Evolutionary conservation across 2,329 filamentous ascomycete genomes (phyloP).

Genomic region (Fusarium protoensiforme): DNA sequence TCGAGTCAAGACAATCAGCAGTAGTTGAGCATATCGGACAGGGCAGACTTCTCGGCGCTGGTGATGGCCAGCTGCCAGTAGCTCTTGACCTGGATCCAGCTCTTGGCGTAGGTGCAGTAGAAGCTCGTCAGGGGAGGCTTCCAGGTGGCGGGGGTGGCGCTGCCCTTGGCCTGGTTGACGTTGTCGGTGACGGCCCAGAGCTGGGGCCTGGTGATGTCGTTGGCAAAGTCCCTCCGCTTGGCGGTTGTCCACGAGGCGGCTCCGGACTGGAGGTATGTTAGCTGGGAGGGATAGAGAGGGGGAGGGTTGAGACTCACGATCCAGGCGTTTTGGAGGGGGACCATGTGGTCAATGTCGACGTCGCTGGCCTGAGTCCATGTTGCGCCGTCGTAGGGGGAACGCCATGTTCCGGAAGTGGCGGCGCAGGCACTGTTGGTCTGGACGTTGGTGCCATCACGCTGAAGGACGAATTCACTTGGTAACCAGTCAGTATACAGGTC

Average conservation of each 20-base stretch:
- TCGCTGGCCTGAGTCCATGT: conserved; percentile 76
- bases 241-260: conserved; percentile 77
- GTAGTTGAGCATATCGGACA: conserved; percentile 57
- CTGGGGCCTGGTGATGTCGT: conserved; percentile 80
- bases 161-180: conserved; percentile 80
- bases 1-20: conserved; percentile 37
- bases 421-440: conserved; percentile 68
- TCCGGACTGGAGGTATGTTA: conserved; percentile 65
- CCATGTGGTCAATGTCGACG: conserved; percentile 86
- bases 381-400: conserved; percentile 77
- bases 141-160: conserved; percentile 79
- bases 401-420: conserved; percentile 75
- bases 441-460: conserved; percentile 75
- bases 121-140: conserved; percentile 76
- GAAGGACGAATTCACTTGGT: conserved; percentile 17
- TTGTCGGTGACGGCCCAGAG: conserved; percentile 82
- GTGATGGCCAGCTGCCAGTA: conserved; percentile 77
- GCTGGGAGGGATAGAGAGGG: background rate
- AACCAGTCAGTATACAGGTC: conserved; percentile 10
- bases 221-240: conserved; percentile 76
- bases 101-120: conserved; percentile 81
- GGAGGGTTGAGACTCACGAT: conserved; percentile 58
- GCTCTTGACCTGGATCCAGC: conserved; percentile 83
- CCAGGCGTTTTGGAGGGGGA: conserved; percentile 85
- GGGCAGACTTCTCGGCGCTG: conserved; percentile 75